Evolutionary conservation across 2,329 filamentous ascomycete species (phyloP), one percentile per base, ranked within the genome.

Genomic region (Colletotrichum falcatum): DNA sequence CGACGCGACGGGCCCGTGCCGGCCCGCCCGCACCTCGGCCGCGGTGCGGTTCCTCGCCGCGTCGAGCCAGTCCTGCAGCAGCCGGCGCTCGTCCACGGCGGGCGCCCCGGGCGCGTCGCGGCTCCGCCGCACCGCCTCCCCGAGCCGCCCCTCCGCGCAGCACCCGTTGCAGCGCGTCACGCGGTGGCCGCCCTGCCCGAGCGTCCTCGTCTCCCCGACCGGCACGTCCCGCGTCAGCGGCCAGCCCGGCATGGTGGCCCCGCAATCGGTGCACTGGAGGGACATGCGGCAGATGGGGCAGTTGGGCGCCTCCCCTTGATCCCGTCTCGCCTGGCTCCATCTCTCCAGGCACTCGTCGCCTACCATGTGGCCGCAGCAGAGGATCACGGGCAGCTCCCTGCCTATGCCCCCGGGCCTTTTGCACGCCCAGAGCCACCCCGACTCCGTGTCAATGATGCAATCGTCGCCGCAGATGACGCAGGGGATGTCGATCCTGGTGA

Each of bases 251-350:
- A 61, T 35, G 11, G 14, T 3, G 4, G 0, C 6, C 14, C 3
- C 9, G 58, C 58, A 61, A n/a, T 48, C 30, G 42, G 58, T 26
- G 3, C 58, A 61, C 11, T 26, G 28, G 4, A 61, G 18, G 1
- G n/a, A 14, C 42, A n/a, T 33, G 23, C 58, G 33, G 58, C 58
- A 61, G 18, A 61, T 20, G 14, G 58, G 58, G 39, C 58, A 61
- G 42, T 37, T 33, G 5, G 30, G 42, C 5, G 42, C 20, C 11
- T 20, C 20, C 1, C 33, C 30, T 1, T 8, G 3, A 5, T 1
- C 1, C 14, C 8, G 9, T 3, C 42, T n/a, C 28, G 42, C 5
- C 23, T 9, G 12, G 4, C 16, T 23, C 58, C 58, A 61, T 12
- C 5, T 18, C n/a, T 48, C 44, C 37, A 61, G 58, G 30, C 58